Conservation (phyloP, 2,329 filamentous ascomycete genomes). For the Teratosphaeria viscida region DNA sequence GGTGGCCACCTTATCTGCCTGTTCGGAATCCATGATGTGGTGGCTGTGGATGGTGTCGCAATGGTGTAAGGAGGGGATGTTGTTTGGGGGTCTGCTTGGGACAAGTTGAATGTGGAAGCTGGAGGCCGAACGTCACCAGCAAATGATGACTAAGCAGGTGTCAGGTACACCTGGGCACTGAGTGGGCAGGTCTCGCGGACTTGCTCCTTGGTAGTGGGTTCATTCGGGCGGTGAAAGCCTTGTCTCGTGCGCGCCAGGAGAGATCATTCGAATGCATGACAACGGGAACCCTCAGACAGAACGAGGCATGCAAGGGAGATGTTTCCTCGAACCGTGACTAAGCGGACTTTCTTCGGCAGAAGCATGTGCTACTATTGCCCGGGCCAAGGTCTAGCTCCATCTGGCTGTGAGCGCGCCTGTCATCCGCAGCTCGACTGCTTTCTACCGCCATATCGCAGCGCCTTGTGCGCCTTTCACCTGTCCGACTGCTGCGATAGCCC, state of each 20-base stretch:
- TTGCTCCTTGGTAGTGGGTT: too few relatives aligned
- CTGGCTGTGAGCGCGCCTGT: neutral
- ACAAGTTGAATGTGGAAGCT: neutral
- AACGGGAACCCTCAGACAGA: too few relatives aligned
- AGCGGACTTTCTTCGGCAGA: neutral
- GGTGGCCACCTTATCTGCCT: constrained; percentile 24
- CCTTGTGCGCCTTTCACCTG: constrained; percentile 1
- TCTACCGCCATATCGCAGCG: neutral
- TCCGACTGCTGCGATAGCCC: neutral
- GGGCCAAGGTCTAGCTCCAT: neutral
- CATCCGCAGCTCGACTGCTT: neutral
- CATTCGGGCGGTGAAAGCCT: too few relatives aligned
- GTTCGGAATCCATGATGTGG: constrained; percentile 18
- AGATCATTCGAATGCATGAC: too few relatives aligned
- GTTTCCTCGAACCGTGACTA: neutral
- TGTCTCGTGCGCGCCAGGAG: too few relatives aligned
- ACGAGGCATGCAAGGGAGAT: too few relatives aligned
- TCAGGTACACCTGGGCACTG: too few relatives aligned
- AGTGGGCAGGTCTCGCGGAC: too few relatives aligned
- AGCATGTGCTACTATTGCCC: neutral
- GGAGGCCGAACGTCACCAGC: neutral
- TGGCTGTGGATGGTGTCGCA: neutral
- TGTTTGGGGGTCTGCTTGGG: neutral
- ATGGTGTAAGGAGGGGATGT: neutral
- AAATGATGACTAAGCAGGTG: too few relatives aligned